A percentile compares a stretch with the other conserved stretches of the same genome.
These are phyloP conservation scores for Ocimum tenuiflorum DNA, from an alignment of 257 asterid genomes.

Conservation along the genomic window DNA sequence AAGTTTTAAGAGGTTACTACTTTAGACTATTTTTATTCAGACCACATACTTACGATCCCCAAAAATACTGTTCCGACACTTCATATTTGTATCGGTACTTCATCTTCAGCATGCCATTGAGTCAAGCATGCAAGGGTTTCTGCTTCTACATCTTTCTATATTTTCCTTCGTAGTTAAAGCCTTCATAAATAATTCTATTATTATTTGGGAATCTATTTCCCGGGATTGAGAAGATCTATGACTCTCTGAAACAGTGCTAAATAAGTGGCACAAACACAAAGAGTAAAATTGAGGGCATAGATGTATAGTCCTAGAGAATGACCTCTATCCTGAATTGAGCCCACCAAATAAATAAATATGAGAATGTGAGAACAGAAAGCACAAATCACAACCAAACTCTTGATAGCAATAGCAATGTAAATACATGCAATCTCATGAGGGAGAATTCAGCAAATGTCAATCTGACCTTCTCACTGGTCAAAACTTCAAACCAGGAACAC, in stretches of 20 bases:
- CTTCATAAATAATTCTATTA: neutral
- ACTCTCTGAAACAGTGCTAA: neutral
- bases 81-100: neutral
- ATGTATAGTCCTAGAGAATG: neutral
- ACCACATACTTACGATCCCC: neutral
- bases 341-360: neutral
- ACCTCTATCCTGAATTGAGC: neutral
- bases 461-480: neutral
- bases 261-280: neutral
- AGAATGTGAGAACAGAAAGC: neutral
- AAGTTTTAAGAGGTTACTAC: conserved; percentile 19
- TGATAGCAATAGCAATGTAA: neutral
- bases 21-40: conserved; percentile 6
- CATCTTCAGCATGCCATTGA: neutral
- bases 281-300: neutral
- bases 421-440: neutral
- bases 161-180: neutral
- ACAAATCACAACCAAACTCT: neutral
- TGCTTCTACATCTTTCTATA: neutral
- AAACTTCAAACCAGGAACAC: neutral
- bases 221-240: neutral
- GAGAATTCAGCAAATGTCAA: neutral
- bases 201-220: neutral
- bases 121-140: neutral
- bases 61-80: neutral